Evolutionary conservation across 345 rosid species (phyloP).

Genomic region (Murraya paniculata): DNA sequence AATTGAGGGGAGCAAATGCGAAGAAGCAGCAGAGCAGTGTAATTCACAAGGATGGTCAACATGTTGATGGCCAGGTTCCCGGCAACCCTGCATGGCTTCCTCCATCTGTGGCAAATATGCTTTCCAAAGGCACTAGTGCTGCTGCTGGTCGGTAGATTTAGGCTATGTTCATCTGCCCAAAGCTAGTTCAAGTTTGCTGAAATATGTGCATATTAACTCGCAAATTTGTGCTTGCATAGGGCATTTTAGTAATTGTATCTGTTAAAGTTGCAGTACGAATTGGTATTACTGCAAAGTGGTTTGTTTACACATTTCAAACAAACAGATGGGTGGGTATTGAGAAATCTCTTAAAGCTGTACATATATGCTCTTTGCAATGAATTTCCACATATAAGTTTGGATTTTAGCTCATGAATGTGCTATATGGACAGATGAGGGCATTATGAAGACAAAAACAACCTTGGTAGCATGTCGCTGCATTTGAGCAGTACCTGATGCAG

Average conservation of each 20-base stretch:
- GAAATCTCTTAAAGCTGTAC: not conserved
- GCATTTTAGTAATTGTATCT: not conserved
- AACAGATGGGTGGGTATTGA: not conserved
- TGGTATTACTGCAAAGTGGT: not conserved
- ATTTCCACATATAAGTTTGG: not conserved
- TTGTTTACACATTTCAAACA: not conserved
- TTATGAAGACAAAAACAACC: too few species aligned
- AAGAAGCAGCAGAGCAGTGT: slow-evolving; percentile 27
- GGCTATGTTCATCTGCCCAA: not conserved
- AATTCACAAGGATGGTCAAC: slow-evolving; percentile 18
- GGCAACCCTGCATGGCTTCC: slow-evolving; percentile 51
- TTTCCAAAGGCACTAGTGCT: slow-evolving; percentile 29
- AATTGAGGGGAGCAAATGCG: slow-evolving; percentile 45
- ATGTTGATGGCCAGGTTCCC: slow-evolving; percentile 21
- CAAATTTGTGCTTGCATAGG: not conserved
- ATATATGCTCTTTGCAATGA: not conserved
- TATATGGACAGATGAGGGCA: not conserved
- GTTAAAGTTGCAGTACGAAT: slow-evolving; percentile 4
- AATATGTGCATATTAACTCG: not conserved
- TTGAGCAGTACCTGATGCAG: not conserved
- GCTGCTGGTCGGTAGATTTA: slow-evolving; percentile 16
- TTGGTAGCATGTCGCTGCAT: slow-evolving; percentile 36
- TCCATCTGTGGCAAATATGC: slow-evolving; percentile 42
- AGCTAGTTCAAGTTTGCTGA: not conserved
- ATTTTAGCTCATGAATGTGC: not conserved